A percentile compares a stretch with the other conserved stretches of the same genome.
These are phyloP conservation scores for Metarhizium robertsii DNA, from an alignment of 2,329 filamentous ascomycete species.

Conservation along the genomic window DNA sequence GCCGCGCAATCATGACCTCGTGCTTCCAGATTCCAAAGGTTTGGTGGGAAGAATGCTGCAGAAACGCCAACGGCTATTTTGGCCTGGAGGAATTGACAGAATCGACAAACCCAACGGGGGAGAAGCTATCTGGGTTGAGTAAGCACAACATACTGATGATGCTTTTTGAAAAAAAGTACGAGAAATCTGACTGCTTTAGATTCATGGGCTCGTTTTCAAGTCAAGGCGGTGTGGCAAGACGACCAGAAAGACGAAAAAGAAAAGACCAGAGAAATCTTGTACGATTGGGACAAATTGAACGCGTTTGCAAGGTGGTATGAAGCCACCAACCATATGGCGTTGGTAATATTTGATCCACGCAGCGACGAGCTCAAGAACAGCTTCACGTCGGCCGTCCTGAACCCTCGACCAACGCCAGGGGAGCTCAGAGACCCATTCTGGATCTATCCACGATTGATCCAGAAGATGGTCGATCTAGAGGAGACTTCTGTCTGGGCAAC, in stretches of 20 bases:
- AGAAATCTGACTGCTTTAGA: not conserved
- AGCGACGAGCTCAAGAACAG: conserved; percentile 2
- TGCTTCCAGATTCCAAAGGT: conserved; percentile 2
- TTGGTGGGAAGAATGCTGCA: conserved; percentile 7
- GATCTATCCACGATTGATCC: conserved; percentile 21
- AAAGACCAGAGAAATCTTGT: conserved; percentile 6
- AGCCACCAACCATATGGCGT: conserved; percentile 12
- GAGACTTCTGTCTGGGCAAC: conserved; percentile 30
- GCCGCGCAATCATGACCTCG: not conserved
- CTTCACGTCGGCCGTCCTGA: not conserved
- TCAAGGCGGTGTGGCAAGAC: not conserved
- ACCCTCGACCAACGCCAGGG: not conserved
- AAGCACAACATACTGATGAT: not conserved
- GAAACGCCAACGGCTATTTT: conserved; percentile 9
- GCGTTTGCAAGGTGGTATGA: conserved; percentile 18
- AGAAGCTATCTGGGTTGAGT: not conserved
- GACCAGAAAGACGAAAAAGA: not conserved
- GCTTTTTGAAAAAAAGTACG: not conserved
- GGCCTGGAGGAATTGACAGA: conserved; percentile 6
- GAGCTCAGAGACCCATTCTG: conserved; percentile 24
- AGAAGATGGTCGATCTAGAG: conserved; percentile 21
- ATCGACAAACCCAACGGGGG: not conserved
- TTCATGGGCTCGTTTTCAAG: conserved; percentile 5
- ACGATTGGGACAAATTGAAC: conserved; percentile 27
- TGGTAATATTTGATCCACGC: conserved; percentile 22